Base-by-base conservation (phyloP, 257 asterid genomes). In the Solanum pinnatisectum region DNA sequence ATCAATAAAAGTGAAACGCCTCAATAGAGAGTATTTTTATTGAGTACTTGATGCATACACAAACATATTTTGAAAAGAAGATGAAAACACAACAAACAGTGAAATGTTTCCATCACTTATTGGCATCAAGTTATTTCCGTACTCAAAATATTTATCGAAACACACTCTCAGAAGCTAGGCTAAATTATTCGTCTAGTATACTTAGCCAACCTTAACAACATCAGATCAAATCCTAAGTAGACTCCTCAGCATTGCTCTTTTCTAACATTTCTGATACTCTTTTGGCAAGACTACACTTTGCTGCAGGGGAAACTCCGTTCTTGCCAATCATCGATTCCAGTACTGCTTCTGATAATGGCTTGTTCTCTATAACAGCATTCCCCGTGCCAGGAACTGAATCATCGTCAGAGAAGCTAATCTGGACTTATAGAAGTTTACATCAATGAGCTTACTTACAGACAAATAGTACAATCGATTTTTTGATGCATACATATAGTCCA, bases 291-390 rank as follows among this genome's bases (percentile, higher is more conserved):
- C 94, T 96, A 92, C 89, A 83, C 89, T 93, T 93, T 6, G 98
- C 95, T 6, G 90, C 87, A 15, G 98, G 98, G 8, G 99, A 95
- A 3, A 95, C 99, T 0, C 99, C 98, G 2, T 94, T 90, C 90
- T 91, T 92, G 46, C 99, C 99, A 59, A 96, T 95, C 84, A 96
- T 95, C 22, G 99, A 95, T 89, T 95, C 96, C 8, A 95, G 91
- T 81, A 93, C 93, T 3, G 99, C 98, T 87, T 92, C 97, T 11
- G 98, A 94, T 30, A 95, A 74, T 30, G 88, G 95, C 42, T 92
- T 91, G 94, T 93, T 95, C 88, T 93, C 93, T 59, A 95, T 93
- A 6, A 92, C 94, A 27, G 90, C 93, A 11, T 85, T 88, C 33
- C 88, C 92, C 0, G 70, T 49, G 87, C 92, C 93, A 2, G 98